Base-by-base conservation (phyloP, 148 eudicot genomes). In the Spergularia marina region DNA sequence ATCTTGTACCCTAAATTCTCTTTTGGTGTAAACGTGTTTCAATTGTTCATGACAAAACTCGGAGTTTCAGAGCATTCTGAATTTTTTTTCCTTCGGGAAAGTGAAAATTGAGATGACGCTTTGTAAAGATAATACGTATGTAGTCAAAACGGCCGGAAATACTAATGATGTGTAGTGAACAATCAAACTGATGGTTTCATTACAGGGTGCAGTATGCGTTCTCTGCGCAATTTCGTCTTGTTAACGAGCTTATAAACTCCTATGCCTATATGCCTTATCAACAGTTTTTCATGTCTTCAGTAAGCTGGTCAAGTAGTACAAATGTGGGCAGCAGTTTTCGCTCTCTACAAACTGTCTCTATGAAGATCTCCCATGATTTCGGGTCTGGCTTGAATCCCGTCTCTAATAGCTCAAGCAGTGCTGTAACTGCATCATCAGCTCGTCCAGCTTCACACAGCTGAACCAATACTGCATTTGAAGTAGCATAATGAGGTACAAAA, bases 301-400 rank as follows among this genome's bases (percentile, higher is more conserved):
- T 68, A 44, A 95, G 83, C 74, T 87, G 79, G 78, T 95, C 98
- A 47, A 95, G 77, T 52, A 95, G 77, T 78, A 88, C 74, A 77
- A 91, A 92, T 3, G 83, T 86, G 41, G 94, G 89, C 76, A 95
- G 75, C 40, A 92, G 68, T 78, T 86, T 95, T 70, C 99, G 87
- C 77, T 95, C 99, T 80, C 94, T 84, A 78, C 91, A 92, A 59
- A 89, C 41, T 11, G 85, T 77, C 64, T 91, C 97, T 40, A 92
- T 76, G 65, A 95, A 68, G 56, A 82, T 53, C 72, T 75, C 65
- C 99, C 99, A 95, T 14, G 97, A 80, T 56, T 72, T 65, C 6
- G 85, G 86, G 74, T 95, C 94, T 6, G 99, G 99, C 47, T 84
- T 87, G 40, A 92, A 92, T 41, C 97, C 96, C 74, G 78, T 79